These are phyloP conservation scores for Ceratocystis destructans DNA, from an alignment of 2,329 filamentous ascomycete species.

Conservation along the genomic window DNA sequence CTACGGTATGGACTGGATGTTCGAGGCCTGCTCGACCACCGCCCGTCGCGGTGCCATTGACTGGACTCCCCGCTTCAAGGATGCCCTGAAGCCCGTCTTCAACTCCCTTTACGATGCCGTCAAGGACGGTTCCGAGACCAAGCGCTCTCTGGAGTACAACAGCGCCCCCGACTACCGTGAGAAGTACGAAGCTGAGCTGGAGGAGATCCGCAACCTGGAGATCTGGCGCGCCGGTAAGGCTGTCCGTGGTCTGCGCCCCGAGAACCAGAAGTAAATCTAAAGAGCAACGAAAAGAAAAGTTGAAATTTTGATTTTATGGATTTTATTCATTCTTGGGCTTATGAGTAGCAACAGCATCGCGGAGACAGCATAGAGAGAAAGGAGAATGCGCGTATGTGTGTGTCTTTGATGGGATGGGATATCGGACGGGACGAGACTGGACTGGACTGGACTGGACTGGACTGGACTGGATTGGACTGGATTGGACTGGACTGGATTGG, in stretches of 20 bases:
- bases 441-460: slow-evolving; percentile 1
- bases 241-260: slow-evolving; percentile 73
- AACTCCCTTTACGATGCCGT: slow-evolving; percentile 93
- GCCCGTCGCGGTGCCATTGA: slow-evolving; percentile 97
- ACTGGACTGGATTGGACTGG: not conserved
- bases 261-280: slow-evolving; percentile 60
- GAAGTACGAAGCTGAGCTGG: slow-evolving; percentile 95
- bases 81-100: slow-evolving; percentile 96
- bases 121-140: slow-evolving; percentile 80
- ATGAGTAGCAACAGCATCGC: slow-evolving; percentile 19
- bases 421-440: not conserved
- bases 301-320: slow-evolving; percentile 8
- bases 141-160: slow-evolving; percentile 96
- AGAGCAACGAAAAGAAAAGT: not conserved
- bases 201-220: slow-evolving; percentile 95
- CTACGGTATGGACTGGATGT: slow-evolving; percentile 99
- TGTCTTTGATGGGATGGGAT: slow-evolving; percentile 16
- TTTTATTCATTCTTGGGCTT: slow-evolving; percentile 7
- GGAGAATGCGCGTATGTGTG: not conserved
- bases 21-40: slow-evolving; percentile 97
- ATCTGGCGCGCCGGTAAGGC: slow-evolving; percentile 99
- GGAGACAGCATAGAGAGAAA: not conserved
- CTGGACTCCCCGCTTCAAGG: slow-evolving; percentile 96
- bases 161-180: slow-evolving; percentile 88
- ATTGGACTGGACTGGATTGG: not conserved